These are phyloP conservation scores for Triglochin maritima DNA, from an alignment of 106 monocot genomes.

Conservation along the genomic window DNA sequence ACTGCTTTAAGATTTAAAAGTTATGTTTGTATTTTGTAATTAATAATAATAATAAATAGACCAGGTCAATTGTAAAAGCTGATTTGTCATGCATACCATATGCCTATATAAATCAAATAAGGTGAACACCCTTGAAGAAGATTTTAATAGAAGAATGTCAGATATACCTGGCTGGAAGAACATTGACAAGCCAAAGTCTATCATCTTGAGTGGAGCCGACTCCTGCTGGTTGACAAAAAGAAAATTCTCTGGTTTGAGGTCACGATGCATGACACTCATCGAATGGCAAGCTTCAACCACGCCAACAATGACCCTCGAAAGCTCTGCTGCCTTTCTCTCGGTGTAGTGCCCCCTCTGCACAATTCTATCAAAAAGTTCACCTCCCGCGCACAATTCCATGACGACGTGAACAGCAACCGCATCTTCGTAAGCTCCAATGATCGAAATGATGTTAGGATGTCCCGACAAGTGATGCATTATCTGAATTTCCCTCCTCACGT, in stretches of 20 bases:
- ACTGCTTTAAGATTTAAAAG: background rate
- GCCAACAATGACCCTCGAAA: slow-evolving; percentile 45
- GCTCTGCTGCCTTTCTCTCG: slow-evolving; percentile 60
- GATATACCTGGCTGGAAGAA: slow-evolving; percentile 50
- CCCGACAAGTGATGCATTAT: slow-evolving; percentile 66
- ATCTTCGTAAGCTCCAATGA: slow-evolving; percentile 54
- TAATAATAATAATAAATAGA: background rate
- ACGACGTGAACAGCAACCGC: slow-evolving; percentile 52
- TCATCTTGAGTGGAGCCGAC: slow-evolving; percentile 45
- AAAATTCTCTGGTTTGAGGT: slow-evolving; percentile 67
- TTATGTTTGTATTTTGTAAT: background rate
- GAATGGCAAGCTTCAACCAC: slow-evolving; percentile 58
- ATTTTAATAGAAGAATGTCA: background rate
- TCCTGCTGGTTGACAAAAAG: slow-evolving; percentile 46
- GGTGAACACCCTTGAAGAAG: background rate
- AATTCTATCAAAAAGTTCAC: slow-evolving; percentile 59
- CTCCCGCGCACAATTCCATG: slow-evolving; percentile 60
- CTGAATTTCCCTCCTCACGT: slow-evolving; percentile 66
- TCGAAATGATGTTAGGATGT: slow-evolving; percentile 47
- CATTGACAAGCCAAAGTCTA: slow-evolving; percentile 61
- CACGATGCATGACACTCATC: slow-evolving; percentile 57
- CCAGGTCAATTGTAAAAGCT: background rate
- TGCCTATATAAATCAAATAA: too few species aligned
- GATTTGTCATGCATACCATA: too few species aligned
- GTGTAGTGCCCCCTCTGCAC: slow-evolving; percentile 59